These are phyloP conservation scores for Penicillium arizonense DNA, from an alignment of 495 filamentous ascomycete genomes.

Conservation along the genomic window DNA sequence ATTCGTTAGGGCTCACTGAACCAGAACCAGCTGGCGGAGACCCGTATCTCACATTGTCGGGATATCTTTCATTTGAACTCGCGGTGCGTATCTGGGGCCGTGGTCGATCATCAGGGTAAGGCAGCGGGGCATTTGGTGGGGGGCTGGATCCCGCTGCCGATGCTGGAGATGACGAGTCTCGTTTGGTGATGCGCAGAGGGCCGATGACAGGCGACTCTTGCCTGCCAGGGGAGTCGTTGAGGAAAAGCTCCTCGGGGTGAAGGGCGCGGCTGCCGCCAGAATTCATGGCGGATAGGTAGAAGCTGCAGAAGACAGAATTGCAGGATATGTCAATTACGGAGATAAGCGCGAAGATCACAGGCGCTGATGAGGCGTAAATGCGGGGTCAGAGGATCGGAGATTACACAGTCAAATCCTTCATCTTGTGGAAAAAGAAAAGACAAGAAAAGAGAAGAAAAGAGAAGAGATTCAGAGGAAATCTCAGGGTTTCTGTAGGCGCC, in stretches of 20 bases:
- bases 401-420: slow-evolving; percentile 5
- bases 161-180: slow-evolving; percentile 46
- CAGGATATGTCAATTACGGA: slow-evolving; percentile 13
- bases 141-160: slow-evolving; percentile 16
- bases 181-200: slow-evolving; percentile 82
- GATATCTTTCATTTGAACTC: slow-evolving; percentile 32
- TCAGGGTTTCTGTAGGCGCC: slow-evolving; percentile 10
- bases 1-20: slow-evolving; percentile 37
- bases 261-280: slow-evolving; percentile 48
- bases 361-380: background rate
- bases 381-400: slow-evolving; percentile 8
- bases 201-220: slow-evolving; percentile 71
- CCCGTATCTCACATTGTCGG: slow-evolving; percentile 33
- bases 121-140: slow-evolving; percentile 47
- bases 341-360: slow-evolving; percentile 17
- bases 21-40: slow-evolving; percentile 32
- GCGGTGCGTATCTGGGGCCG: slow-evolving; percentile 41
- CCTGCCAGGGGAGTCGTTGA: slow-evolving; percentile 46
- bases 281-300: slow-evolving; percentile 29
- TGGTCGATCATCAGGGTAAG: slow-evolving; percentile 74
- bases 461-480: slow-evolving; percentile 1
- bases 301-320: slow-evolving; percentile 18
- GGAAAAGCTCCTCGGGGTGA: slow-evolving; percentile 72
- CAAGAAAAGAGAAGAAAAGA: background rate
- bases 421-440: slow-evolving; percentile 4